Conservation (phyloP, 202 grass and related monocot genomes). For the Setaria italica region DNA sequence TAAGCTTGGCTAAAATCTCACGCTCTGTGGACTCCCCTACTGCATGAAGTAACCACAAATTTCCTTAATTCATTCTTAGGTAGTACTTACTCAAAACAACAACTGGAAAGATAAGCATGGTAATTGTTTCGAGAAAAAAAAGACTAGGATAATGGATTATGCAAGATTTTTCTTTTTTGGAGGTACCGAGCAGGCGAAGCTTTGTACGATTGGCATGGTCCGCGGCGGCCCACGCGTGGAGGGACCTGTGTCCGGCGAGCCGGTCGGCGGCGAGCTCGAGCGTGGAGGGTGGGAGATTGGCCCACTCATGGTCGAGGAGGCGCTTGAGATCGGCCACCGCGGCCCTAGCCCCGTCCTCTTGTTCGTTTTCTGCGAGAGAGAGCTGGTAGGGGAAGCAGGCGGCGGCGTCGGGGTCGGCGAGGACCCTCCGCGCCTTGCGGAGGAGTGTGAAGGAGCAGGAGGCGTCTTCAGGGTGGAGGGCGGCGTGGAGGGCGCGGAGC, state of each 20-base stretch:
- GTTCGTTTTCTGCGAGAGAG: background rate
- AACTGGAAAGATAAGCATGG: background rate
- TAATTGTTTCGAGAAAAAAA: background rate
- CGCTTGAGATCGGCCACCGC: conserved; percentile 37
- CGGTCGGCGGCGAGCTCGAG: conserved; percentile 40
- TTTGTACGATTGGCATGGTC: conserved; percentile 25
- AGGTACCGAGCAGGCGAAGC: conserved; percentile 43
- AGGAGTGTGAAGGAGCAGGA: conserved; percentile 1
- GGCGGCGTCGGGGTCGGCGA: conserved; percentile 25
- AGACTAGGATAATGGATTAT: background rate
- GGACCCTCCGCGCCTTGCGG: conserved; percentile 29
- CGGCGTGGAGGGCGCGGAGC: conserved; percentile 42
- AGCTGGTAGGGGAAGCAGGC: conserved; percentile 37
- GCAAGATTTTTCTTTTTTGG: background rate
- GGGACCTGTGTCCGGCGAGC: conserved; percentile 21
- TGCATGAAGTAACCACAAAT: conserved; percentile 23
- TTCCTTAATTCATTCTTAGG: background rate
- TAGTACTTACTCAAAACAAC: background rate
- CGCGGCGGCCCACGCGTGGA: conserved; percentile 35
- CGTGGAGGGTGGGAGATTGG: conserved; percentile 26
- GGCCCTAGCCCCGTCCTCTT: background rate
- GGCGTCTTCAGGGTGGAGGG: background rate
- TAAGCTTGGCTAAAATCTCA: conserved; percentile 48
- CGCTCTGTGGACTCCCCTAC: conserved; percentile 36
- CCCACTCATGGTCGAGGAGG: conserved; percentile 53